Evolutionary conservation across 352 stramenopile genomes (phyloP).

Genomic region (Plasmopara viticola): DNA sequence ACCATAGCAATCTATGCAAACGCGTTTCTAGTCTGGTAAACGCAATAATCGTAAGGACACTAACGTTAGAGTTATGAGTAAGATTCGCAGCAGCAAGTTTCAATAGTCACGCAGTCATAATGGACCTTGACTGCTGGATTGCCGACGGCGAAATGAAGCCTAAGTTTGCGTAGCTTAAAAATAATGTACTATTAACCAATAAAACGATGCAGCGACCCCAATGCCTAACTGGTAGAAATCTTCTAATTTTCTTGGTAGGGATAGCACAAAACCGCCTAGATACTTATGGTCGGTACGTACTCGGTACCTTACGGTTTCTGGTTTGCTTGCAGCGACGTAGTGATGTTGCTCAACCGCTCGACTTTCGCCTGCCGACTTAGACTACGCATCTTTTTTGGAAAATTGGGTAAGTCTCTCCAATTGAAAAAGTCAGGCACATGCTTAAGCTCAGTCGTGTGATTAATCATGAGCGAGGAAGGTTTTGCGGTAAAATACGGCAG

Average conservation of each 20-base stretch:
- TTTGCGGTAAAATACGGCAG: slow-evolving; percentile 54
- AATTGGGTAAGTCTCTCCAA: slow-evolving; percentile 39
- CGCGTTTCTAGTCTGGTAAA: slow-evolving; percentile 21
- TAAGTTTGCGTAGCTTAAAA: neutral
- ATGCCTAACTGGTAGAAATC: slow-evolving; percentile 8
- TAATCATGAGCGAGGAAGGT: slow-evolving; percentile 16
- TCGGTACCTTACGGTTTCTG: slow-evolving; percentile 5
- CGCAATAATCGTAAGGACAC: slow-evolving; percentile 2
- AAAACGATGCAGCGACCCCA: neutral
- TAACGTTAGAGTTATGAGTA: slow-evolving; percentile 1
- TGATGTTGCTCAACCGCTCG: slow-evolving; percentile 25
- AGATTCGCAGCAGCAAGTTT: neutral
- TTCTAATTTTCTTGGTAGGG: too few relatives aligned
- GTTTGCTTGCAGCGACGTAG: slow-evolving; percentile 28
- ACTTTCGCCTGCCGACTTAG: slow-evolving; percentile 10
- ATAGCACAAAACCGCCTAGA: neutral
- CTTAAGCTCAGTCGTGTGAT: slow-evolving; percentile 27
- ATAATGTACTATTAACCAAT: slow-evolving; percentile 6
- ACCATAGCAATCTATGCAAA: slow-evolving; percentile 36
- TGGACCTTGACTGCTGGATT: slow-evolving; percentile 14
- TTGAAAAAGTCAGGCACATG: slow-evolving; percentile 45
- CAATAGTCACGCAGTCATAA: neutral
- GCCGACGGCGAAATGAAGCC: slow-evolving; percentile 22
- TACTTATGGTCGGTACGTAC: too few relatives aligned
- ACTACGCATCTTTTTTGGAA: slow-evolving; percentile 24